Evolutionary conservation across 768 basidiomycete species (phyloP), one percentile per base, ranked within the genome.

Genomic region (Tephrocybe sp.): DNA sequence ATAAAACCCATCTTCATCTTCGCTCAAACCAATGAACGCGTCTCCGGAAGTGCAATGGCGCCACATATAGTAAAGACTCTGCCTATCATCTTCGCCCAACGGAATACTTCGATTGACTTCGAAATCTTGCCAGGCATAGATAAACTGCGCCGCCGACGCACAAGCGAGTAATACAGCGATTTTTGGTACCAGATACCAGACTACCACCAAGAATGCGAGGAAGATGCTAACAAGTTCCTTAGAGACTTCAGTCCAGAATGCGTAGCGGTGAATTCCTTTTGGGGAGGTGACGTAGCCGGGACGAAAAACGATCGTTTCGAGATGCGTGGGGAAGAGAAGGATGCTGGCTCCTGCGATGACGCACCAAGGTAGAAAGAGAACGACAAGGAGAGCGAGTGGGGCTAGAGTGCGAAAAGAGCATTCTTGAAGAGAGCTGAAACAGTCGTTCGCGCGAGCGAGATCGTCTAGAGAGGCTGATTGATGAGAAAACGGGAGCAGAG

Each of bases 341-440:
- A 77, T 72, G 12, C 65, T 57, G 3, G 66, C 74, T 25, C 76
- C 75, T n/a, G 75, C 71, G 27, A 66, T 59, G 31, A 69, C 58
- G 47, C 73, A 74, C 76, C 76, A 77, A 29, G 76, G 76, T 0
- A 77, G 43, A 52, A 77, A 75, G 18, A 68, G 57, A 2, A 69
- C 4, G 10, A 66, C 31, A 30, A 64, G 62, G 25, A 65, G 45
- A 18, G 64, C 44, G 37, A 61, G 45, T 25, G 44, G 34, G 19
- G 61, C 29, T 22, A 65, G 33, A 27, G 57, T 50, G 11, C 34
- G 47, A 23, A 33, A 22, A 36, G 52, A 44, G 43, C 59, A 11
- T 6, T 45, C 37, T 23, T 33, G n/a, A 15, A 55, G 22, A 37
- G 38, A 40, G 44, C 23, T 30, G 6, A 46, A 29, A 11, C 25